Conservation (phyloP, 495 filamentous ascomycete species). For the Venustampulla echinocandica region DNA sequence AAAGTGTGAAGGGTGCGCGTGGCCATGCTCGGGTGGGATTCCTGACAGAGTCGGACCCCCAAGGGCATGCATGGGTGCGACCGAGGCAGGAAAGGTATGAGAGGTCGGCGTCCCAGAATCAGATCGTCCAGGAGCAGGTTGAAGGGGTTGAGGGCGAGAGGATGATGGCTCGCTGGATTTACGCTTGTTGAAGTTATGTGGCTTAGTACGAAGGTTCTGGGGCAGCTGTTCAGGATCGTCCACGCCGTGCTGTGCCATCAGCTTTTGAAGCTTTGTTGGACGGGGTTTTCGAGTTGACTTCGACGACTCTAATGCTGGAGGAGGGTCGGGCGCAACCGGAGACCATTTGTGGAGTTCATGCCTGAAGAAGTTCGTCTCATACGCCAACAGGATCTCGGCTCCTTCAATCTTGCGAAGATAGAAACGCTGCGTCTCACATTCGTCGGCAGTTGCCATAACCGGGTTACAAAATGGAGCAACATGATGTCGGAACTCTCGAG, state of each 20-base stretch:
- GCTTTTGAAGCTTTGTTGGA: conserved; percentile 94
- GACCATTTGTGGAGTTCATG: conserved; percentile 95
- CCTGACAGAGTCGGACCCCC: conserved; percentile 16
- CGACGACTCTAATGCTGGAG: conserved; percentile 74
- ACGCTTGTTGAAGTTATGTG: conserved; percentile 52
- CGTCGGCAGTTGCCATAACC: conserved; percentile 69
- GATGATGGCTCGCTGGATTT: conserved; percentile 34
- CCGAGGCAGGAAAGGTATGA: conserved; percentile 16
- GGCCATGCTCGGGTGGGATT: conserved; percentile 12
- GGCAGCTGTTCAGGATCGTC: conserved; percentile 84
- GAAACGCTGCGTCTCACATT: conserved; percentile 87
- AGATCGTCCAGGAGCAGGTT: conserved; percentile 25
- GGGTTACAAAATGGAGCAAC: conserved; percentile 73
- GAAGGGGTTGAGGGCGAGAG: conserved; percentile 18
- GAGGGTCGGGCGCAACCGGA: conserved; percentile 78
- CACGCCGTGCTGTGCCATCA: conserved; percentile 80
- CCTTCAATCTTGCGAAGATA: conserved; percentile 98
- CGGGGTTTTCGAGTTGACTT: conserved; percentile 94
- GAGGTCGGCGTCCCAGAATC: conserved; percentile 24
- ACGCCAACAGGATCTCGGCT: conserved; percentile 84
- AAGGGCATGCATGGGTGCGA: conserved; percentile 12
- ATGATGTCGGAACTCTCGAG: conserved; percentile 74
- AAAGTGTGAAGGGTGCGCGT: conserved; percentile 18
- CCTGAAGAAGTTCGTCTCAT: conserved; percentile 95
- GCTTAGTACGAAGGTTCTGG: conserved; percentile 66